Percentiles rank a stretch among this genome's conserved stretches.
Evolutionary conservation across 371 early-diverging fungal genomes (phyloP).

Genomic region (Basidiobolus meristosporus): DNA sequence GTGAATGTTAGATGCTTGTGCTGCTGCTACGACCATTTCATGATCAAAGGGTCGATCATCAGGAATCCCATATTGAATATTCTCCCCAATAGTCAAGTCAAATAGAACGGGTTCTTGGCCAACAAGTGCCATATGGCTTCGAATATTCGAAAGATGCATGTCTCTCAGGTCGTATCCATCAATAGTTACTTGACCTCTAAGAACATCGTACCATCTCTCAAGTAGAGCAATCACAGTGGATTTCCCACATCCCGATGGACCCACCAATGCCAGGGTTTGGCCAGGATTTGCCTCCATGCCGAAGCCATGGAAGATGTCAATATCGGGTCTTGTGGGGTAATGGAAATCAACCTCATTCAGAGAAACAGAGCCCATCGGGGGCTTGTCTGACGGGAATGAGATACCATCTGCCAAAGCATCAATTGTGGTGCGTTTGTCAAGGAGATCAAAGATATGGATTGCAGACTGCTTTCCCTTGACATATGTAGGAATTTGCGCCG

Average conservation of each 20-base stretch:
- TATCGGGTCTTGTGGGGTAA: slow-evolving; percentile 69
- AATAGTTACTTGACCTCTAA: slow-evolving; percentile 16
- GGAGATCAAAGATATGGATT: slow-evolving; percentile 30
- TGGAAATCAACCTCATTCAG: slow-evolving; percentile 48
- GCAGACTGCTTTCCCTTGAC: slow-evolving; percentile 59
- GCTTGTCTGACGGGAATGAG: no score
- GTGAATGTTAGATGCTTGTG: slow-evolving; percentile 53
- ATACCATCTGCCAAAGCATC: no score
- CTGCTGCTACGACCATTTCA: slow-evolving; percentile 35
- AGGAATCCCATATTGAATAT: slow-evolving; percentile 41
- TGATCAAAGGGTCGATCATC: slow-evolving; percentile 16
- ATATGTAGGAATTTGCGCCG: not conserved
- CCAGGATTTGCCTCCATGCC: slow-evolving; percentile 35
- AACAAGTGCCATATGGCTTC: slow-evolving; percentile 60
- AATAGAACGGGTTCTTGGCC: slow-evolving; percentile 84
- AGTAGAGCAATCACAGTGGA: slow-evolving; percentile 42
- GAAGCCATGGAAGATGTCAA: slow-evolving; percentile 53
- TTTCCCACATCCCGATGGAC: slow-evolving; percentile 49
- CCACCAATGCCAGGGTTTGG: slow-evolving; percentile 71
- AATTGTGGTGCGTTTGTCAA: slow-evolving; percentile 30
- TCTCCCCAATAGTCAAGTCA: slow-evolving; percentile 63
- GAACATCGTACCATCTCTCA: slow-evolving; percentile 55
- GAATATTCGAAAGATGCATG: slow-evolving; percentile 32
- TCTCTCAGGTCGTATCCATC: slow-evolving; percentile 38
- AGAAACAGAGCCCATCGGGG: no score